These are phyloP conservation scores for Aquilaria sinensis DNA, from an alignment of 345 rosid species.

Conservation along the genomic window DNA sequence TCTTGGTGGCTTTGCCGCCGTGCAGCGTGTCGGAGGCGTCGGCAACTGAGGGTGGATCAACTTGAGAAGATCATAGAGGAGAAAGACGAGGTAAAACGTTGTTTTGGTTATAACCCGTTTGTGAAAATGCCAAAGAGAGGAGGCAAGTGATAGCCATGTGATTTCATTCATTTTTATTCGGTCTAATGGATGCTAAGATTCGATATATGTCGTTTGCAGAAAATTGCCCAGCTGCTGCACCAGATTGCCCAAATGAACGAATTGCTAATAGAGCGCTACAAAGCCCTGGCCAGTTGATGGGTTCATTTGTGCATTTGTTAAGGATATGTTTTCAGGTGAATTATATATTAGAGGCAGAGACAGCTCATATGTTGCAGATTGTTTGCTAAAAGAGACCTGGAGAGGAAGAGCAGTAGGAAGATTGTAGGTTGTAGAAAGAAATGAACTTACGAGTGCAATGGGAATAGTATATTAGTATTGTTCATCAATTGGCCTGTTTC, in stretches of 20 bases:
- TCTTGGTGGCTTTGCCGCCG: conserved; percentile 43
- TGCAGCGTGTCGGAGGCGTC: conserved; percentile 17
- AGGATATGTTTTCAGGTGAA: too few relatives aligned
- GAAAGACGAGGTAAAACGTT: conserved; percentile 36
- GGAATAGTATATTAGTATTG: too few relatives aligned
- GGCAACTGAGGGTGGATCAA: conserved; percentile 15
- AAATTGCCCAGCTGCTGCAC: conserved; percentile 39
- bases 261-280: conserved; percentile 40
- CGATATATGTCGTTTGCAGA: conserved; percentile 23
- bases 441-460: too few relatives aligned
- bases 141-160: conserved; percentile 10
- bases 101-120: conserved; percentile 5
- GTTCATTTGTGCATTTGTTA: too few relatives aligned
- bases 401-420: too few relatives aligned
- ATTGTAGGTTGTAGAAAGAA: too few relatives aligned
- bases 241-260: conserved; percentile 59
- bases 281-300: conserved; percentile 16
- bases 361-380: too few relatives aligned
- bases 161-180: not conserved
- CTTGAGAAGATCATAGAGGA: conserved; percentile 29
- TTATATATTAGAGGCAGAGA: too few relatives aligned
- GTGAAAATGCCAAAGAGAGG: conserved; percentile 13
- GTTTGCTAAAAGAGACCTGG: too few relatives aligned
- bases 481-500: too few relatives aligned
- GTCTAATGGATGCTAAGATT: too few relatives aligned